Base-by-base conservation (phyloP, 257 asterid species). In the Paulownia fortunei region DNA sequence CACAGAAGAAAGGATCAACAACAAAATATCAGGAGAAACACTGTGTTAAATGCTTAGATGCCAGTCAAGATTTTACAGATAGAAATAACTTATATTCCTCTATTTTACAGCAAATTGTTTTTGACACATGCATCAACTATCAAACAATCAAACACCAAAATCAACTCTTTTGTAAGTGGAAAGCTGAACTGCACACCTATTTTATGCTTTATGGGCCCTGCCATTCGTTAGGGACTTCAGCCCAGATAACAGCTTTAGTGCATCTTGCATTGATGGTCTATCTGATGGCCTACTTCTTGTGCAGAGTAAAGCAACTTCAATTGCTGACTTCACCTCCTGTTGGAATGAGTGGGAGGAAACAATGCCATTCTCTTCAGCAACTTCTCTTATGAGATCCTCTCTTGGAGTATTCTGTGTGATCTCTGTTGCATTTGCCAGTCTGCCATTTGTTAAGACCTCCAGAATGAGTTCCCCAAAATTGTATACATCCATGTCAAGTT, bases 261-360 rank as follows among this genome's bases (percentile, higher is more conserved):
- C 92, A 34, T 89, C 94, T 76, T 87, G 90, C 93, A 91, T 89
- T 11, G 97, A 85, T 34, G 97, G 93, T 47, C 91, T 84, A 73
- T 84, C 85, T 10, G 96, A 83, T 13, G 97, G 88, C 79, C 91
- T 87, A 75, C 87, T 82, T 73, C 86, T 86, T 15, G 81, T 90
- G 86, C 99, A 93, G 19, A 84, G 89, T 56, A 91, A 82, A 52
- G 92, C 98, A 32, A 93, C 92, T 62, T 95, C 97, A 80, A 90
- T 69, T 42, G 79, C 86, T 30, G 69, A 68, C 60, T 79, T 81
- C 70, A 91, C 77, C 72, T 79, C 95, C 44, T 82, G 87, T 72
- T 83, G 83, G 19, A 82, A 32, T 23, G 86, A 74, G 74, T 73
- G 49, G 7, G 87, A 82, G 27, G 81, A 68, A 58, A 47, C 67